Base-by-base conservation (phyloP, 805 yeast species). In the Starmerella apis region DNA sequence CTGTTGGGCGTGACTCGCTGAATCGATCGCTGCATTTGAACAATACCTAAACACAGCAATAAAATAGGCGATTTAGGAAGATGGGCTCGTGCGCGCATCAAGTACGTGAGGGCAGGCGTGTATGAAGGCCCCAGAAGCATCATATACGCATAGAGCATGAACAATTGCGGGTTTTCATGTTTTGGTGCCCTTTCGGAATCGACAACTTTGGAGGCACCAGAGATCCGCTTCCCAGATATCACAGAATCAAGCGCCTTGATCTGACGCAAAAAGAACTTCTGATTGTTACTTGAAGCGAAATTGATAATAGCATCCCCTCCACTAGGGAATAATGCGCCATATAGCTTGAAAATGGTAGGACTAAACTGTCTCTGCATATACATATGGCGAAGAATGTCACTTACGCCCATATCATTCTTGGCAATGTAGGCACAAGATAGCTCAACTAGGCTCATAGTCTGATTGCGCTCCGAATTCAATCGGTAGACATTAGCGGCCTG, bases 21-120 rank as follows among this genome's bases (percentile, higher is more conserved):
- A 80, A 88, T 81, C 0, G 96, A 83, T 38, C 97, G 74, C 59
- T 90, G 96, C 22, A 88, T 69, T 65, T 87, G 88, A 0, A 88
- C 79, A 36, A 92, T 65, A 0, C 92, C 96, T 41, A 84, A 70
- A 32, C 83, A 66, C 24, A 92, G 70, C 53, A 86, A 74, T 1
- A 92, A 70, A 70, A 86, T 76, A 1, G 96, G 94, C 55, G 90
- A 95, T 37, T 77, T 67, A 39, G 81, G 80, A 49, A 77, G 77
- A 22, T 77, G 74, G 46, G 74, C 74, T 62, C 83, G 83, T 3
- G 86, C 80, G 50, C 88, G 76, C 43, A 79, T 74, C 50, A 84
- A 71, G 63, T 90, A 88, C 20, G 82, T 84, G 51, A 90, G 69
- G 2, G 95, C 80, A 1, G 96, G 84, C 11, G 80, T 77, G 62